A percentile compares a stretch with the other conserved stretches of the same genome.
Evolutionary conservation across 805 yeast genomes (phyloP).

Genomic region (Sugiyamaella lignohabitans): DNA sequence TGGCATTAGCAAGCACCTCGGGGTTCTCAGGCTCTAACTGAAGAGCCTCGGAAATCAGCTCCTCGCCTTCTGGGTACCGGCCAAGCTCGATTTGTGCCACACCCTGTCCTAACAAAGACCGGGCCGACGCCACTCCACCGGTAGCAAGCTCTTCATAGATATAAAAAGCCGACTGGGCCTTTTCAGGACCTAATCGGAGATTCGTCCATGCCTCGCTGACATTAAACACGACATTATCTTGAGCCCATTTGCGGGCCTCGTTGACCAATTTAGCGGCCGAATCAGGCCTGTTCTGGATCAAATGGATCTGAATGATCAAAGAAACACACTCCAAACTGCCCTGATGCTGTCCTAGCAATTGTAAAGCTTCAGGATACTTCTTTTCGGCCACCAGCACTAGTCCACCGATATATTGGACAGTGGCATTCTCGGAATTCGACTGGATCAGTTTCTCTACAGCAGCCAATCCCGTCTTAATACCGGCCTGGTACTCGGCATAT

Average conservation of each 20-base stretch:
- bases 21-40: constrained; percentile 35
- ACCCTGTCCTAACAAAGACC: constrained; percentile 56
- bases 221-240: constrained; percentile 72
- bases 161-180: constrained; percentile 37
- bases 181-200: constrained; percentile 36
- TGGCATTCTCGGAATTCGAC: constrained; percentile 24
- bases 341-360: constrained; percentile 35
- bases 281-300: constrained; percentile 39
- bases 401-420: constrained; percentile 37
- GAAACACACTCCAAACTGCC: constrained; percentile 34
- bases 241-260: constrained; percentile 43
- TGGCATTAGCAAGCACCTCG: constrained; percentile 51
- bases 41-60: constrained; percentile 40
- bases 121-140: constrained; percentile 43
- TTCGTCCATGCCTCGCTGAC: constrained; percentile 71
- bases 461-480: constrained; percentile 23
- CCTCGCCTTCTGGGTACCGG: constrained; percentile 76
- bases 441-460: constrained; percentile 21
- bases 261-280: constrained; percentile 43
- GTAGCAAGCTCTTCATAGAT: constrained; percentile 69
- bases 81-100: constrained; percentile 72
- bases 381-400: constrained; percentile 38
- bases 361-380: constrained; percentile 40
- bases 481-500: constrained; percentile 24
- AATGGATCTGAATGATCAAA: constrained; percentile 32